A percentile compares a stretch with the other conserved stretches of the same genome.
Conservation (phyloP, 441 rosid species). For the Dalechampia spathulata region DNA sequence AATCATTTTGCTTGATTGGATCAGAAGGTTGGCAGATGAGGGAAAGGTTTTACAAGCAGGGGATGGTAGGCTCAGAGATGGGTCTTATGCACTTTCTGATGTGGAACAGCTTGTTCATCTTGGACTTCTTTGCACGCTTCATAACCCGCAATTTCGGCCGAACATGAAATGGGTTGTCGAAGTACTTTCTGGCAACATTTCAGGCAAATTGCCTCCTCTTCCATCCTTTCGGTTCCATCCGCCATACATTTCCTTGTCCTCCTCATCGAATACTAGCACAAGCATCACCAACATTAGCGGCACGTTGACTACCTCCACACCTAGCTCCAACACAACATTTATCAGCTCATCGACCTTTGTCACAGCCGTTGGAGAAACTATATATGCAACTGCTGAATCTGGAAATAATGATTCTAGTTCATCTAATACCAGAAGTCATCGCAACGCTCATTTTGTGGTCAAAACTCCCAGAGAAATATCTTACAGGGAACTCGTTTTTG, state of each 20-base stretch:
- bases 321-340: slow-evolving; percentile 33
- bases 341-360: slow-evolving; percentile 39
- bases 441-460: slow-evolving; percentile 37
- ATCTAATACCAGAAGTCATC: slow-evolving; percentile 24
- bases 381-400: slow-evolving; percentile 63
- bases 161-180: slow-evolving; percentile 91
- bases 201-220: slow-evolving; percentile 56
- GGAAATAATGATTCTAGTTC: slow-evolving; percentile 27
- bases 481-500: slow-evolving; percentile 61
- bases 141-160: slow-evolving; percentile 64
- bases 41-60: slow-evolving; percentile 46
- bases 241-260: slow-evolving; percentile 62
- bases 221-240: slow-evolving; percentile 75
- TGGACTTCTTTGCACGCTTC: slow-evolving; percentile 74
- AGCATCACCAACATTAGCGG: slow-evolving; percentile 32
- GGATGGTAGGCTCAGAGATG: slow-evolving; percentile 51
- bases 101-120: slow-evolving; percentile 60
- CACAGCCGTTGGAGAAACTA: slow-evolving; percentile 69
- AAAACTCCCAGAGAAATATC: slow-evolving; percentile 87
- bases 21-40: slow-evolving; percentile 58
- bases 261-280: slow-evolving; percentile 41
- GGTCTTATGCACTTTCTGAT: slow-evolving; percentile 43
- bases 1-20: slow-evolving; percentile 83
- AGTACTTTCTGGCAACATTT: slow-evolving; percentile 47
- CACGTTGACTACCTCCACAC: slow-evolving; percentile 27